phyloP scores from a whole-genome alignment of 257 asterid genomes.

The Solanum sitiens region DNA sequence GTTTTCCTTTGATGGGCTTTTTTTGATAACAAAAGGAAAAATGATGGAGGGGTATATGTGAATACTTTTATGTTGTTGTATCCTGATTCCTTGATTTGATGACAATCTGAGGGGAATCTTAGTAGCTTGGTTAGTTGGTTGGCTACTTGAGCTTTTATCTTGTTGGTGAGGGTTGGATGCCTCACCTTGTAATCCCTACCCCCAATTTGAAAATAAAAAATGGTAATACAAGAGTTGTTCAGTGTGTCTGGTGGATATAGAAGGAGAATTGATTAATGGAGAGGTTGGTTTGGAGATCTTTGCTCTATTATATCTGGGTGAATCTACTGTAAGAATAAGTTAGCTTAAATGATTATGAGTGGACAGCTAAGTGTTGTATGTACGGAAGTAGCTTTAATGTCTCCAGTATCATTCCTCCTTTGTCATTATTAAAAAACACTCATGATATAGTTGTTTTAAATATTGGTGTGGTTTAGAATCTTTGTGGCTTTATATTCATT shows the following conservation, averaged over 20 bases:
- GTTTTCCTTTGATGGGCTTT: conserved; percentile 9
- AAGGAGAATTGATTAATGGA: not conserved
- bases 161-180: not conserved
- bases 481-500: conserved; percentile 1
- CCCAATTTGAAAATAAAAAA: not conserved
- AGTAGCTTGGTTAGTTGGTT: not conserved
- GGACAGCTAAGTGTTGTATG: not conserved
- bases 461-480: not conserved
- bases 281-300: not conserved
- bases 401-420: not conserved
- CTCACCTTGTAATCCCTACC: not conserved
- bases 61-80: not conserved
- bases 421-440: not conserved
- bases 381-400: not conserved
- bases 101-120: not conserved
- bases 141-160: not conserved
- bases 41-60: not conserved
- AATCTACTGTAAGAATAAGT: not conserved
- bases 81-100: not conserved
- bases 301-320: not conserved
- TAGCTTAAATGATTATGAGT: not conserved
- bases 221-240: not conserved
- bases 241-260: not conserved
- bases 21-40: not conserved
- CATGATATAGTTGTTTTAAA: not conserved